A percentile compares a stretch with the other conserved stretches of the same genome.
Conservation (phyloP, 768 basidiomycete species). For the Dentipellis sp. region DNA sequence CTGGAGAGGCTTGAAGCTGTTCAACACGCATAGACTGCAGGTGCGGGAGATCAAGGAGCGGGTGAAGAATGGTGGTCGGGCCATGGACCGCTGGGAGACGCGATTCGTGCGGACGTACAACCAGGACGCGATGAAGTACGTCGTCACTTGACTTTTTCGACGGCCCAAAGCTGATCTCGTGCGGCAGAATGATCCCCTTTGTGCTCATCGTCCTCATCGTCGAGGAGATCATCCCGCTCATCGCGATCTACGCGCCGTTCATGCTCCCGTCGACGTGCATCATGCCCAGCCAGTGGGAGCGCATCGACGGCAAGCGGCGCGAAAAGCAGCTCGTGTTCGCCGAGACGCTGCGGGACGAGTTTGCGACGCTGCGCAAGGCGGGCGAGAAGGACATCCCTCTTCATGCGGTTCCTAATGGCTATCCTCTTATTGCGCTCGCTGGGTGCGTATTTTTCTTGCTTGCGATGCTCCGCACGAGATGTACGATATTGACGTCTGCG, state of each 20-base stretch:
- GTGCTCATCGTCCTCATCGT: slow-evolving; percentile 61
- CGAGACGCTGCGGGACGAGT: slow-evolving; percentile 12
- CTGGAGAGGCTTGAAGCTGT: slow-evolving; percentile 62
- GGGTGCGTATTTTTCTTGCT: slow-evolving; percentile 38
- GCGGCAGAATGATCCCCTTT: slow-evolving; percentile 68
- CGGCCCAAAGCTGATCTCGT: background rate
- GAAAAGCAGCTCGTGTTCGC: slow-evolving; percentile 27
- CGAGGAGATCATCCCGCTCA: slow-evolving; percentile 76
- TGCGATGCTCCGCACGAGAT: background rate
- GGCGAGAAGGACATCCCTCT: slow-evolving; percentile 17
- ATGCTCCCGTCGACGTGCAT: slow-evolving; percentile 84
- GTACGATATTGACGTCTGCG: no score
- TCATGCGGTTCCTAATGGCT: slow-evolving; percentile 20
- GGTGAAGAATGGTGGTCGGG: slow-evolving; percentile 47
- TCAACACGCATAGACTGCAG: slow-evolving; percentile 51
- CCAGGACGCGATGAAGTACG: slow-evolving; percentile 64
- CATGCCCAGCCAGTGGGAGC: slow-evolving; percentile 67
- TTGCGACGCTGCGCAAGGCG: slow-evolving; percentile 20
- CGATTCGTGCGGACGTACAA: slow-evolving; percentile 60
- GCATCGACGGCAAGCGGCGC: slow-evolving; percentile 47
- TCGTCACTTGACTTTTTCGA: background rate
- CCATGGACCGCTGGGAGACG: slow-evolving; percentile 58
- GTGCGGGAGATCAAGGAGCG: slow-evolving; percentile 46
- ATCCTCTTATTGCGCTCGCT: slow-evolving; percentile 36
- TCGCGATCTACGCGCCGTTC: slow-evolving; percentile 78